These are phyloP conservation scores for Penicillium sp. DNA, from an alignment of 2,329 filamentous ascomycete genomes.

Conservation along the genomic window DNA sequence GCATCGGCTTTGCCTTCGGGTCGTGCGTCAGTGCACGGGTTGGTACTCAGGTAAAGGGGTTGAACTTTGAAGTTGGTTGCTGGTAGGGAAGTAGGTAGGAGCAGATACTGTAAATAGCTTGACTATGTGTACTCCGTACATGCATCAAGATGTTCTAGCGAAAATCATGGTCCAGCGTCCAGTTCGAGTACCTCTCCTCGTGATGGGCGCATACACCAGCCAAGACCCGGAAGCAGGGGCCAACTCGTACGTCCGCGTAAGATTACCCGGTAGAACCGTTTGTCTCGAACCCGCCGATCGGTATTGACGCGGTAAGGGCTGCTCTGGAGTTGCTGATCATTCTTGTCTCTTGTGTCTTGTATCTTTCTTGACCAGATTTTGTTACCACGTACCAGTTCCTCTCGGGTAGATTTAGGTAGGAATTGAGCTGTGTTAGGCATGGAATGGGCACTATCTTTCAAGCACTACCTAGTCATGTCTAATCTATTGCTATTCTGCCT, in stretches of 20 bases:
- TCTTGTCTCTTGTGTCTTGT: no score
- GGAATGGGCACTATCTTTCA: not conserved
- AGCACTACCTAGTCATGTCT: no score
- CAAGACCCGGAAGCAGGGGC: not conserved
- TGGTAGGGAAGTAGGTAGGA: no score
- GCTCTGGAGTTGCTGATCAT: not conserved
- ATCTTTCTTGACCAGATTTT: no score
- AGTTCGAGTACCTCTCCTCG: not conserved
- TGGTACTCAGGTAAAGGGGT: no score
- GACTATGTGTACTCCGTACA: no score
- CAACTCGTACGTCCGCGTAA: slow-evolving; percentile 6
- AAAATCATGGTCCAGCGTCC: no score
- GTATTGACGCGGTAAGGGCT: not conserved
- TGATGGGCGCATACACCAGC: not conserved
- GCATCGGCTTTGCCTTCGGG: slow-evolving; percentile 1
- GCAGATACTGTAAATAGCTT: no score
- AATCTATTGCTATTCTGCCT: not conserved
- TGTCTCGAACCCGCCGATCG: not conserved
- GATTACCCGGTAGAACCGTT: slow-evolving; percentile 4
- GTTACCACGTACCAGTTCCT: not conserved
- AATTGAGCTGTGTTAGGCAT: not conserved
- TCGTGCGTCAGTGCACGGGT: not conserved
- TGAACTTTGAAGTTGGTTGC: no score
- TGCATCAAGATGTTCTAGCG: no score
- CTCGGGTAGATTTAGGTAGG: not conserved